phyloP scores from a whole-genome alignment of 495 filamentous ascomycete genomes.

The Glarea lozoyensis region DNA sequence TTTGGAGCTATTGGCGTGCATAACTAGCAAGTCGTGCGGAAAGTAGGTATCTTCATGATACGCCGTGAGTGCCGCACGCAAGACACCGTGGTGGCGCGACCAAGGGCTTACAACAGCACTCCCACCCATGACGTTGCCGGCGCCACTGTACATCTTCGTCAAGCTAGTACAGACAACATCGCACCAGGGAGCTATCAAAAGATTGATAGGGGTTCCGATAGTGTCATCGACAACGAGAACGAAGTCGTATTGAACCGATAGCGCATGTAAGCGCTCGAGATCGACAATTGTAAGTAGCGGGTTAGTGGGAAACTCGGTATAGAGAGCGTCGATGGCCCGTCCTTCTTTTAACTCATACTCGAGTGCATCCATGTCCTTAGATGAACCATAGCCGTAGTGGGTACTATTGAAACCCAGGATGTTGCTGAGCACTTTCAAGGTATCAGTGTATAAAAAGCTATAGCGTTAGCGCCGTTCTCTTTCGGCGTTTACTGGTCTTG shows the following conservation, averaged over 20 bases:
- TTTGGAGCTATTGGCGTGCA: conserved; percentile 55
- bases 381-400: conserved; percentile 76
- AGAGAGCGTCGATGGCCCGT: conserved; percentile 22
- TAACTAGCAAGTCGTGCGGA: conserved; percentile 80
- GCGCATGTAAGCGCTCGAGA: conserved; percentile 27
- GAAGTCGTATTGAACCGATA: conserved; percentile 36
- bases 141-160: conserved; percentile 24
- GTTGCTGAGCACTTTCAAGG: conserved; percentile 82
- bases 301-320: conserved; percentile 39
- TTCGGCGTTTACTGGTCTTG: neutral
- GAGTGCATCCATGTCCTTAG: conserved; percentile 61
- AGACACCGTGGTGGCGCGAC: conserved; percentile 49
- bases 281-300: conserved; percentile 34
- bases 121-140: conserved; percentile 25
- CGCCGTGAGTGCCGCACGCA: conserved; percentile 48
- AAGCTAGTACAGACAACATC: conserved; percentile 25
- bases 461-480: neutral
- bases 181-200: conserved; percentile 27
- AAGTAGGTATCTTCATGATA: conserved; percentile 85
- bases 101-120: conserved; percentile 37
- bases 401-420: conserved; percentile 70
- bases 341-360: neutral
- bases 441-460: conserved; percentile 85
- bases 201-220: conserved; percentile 38
- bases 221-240: conserved; percentile 41